Conservation (phyloP, 2,329 filamentous ascomycete genomes). For the Ceratocystis harringtonii region DNA sequence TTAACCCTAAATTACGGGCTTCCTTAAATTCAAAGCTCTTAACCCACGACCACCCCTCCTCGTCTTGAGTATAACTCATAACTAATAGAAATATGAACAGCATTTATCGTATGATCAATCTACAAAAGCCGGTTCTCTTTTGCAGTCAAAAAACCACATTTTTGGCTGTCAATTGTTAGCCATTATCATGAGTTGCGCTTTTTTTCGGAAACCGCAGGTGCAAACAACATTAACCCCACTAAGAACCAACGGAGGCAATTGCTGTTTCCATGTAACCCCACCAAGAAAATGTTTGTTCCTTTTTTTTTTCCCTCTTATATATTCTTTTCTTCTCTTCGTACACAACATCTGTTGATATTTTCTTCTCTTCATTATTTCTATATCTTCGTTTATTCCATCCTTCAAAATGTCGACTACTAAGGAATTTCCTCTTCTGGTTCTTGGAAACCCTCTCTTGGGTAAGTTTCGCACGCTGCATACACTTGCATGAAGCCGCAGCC, state of each 20-base stretch:
- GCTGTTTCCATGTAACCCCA: slow-evolving; percentile 7
- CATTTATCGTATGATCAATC: neutral
- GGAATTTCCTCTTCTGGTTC: slow-evolving; percentile 76
- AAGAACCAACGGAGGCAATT: neutral
- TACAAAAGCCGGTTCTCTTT: neutral
- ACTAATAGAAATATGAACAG: no score
- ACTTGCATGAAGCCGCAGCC: neutral
- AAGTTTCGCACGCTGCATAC: slow-evolving; percentile 24
- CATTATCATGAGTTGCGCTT: neutral
- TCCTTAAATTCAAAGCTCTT: neutral
- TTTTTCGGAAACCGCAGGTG: neutral
- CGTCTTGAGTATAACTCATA: no score
- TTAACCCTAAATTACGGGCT: neutral
- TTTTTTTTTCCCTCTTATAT: neutral
- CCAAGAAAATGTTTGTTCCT: slow-evolving; percentile 2
- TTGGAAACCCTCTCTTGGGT: slow-evolving; percentile 97
- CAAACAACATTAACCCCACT: slow-evolving; percentile 6
- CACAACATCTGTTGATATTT: neutral
- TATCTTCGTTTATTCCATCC: neutral
- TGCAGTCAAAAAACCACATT: neutral
- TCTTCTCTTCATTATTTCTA: neutral
- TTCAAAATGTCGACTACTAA: slow-evolving; percentile 55
- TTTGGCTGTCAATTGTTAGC: neutral
- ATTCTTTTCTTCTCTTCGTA: neutral
- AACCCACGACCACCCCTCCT: neutral